Evolutionary conservation across 371 early-diverging fungal genomes (phyloP), one percentile per base, ranked within the genome.

Genomic region (Dinochytrium kinnereticum): DNA sequence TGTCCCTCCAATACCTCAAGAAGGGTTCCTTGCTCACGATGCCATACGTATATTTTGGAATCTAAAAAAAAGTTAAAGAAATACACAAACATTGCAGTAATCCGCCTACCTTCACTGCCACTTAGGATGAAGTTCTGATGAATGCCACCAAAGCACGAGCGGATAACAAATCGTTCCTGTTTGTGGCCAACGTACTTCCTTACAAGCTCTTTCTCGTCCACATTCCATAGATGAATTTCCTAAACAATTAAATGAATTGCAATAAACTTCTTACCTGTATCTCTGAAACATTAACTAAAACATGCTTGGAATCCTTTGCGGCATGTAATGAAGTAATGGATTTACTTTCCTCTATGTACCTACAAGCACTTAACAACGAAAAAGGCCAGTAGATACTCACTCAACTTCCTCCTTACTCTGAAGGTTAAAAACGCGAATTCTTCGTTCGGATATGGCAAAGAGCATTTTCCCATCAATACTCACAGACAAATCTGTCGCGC

Each of bases 201-300:
- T 2, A 92, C 87, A 13, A 95, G 79, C 28, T 83, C 76, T 36
- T 82, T 85, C 55, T 90, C 83, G 31, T 88, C 85, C 33, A 98
- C 73, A 75, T 95, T 91, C 97, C 97, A 98, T 69, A 98, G 79
- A 80, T 96, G 95, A 28, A 97, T 84, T 64, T 92, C 92, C 76
- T 88, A 65, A 2, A 50, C 44, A 21, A 40, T 2, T 30, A 78
- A 81, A 80, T 1, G 19, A 19, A 2, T 72, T 51, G 15, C 13
- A 34, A 3, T 26, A 66, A 61, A 59, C 24, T 30, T 82, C 80
- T 49, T 80, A 83, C 85, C 77, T 82, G 79, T 13, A 69, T 59
- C 7, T 59, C 73, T 2, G 88, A 81, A 3, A 92, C 84, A 78
- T 93, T 96, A 36, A 93, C 91, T 44, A 97, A 82, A 17, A 90